Evolutionary conservation across 352 stramenopile species (phyloP), one percentile per base, ranked within the genome.

Genomic region (Phytophthora fragariaefolia): DNA sequence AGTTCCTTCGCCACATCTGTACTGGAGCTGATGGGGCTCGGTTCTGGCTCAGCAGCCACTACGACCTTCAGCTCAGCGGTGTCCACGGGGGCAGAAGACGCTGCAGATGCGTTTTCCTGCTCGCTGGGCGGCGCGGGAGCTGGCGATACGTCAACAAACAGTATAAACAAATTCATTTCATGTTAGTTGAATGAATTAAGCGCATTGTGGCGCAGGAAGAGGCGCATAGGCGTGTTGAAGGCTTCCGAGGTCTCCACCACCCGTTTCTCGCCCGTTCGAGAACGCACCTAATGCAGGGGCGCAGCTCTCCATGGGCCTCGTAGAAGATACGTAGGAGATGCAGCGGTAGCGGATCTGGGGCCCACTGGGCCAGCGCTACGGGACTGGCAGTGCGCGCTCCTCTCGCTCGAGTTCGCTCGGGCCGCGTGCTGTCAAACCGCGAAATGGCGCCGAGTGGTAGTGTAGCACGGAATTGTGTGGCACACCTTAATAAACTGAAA

Each of bases 401-500:
- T 62, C 50, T 59, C 60, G 5, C 38, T n/a, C n/a, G n/a, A n/a
- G n/a, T n/a, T n/a, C n/a, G n/a, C n/a, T n/a, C 54, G 18, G 15
- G 13, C 20, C 30, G 30, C 58, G 38, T 43, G 47, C 52, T 43
- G 30, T 65, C 56, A 62, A 58, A 66, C 52, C 68, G 53, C 57
- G 58, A 76, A 76, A 73, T 76, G 69, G 64, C 58, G 54, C 26
- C 34, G 34, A 58, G 40, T 23, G 12, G 49, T 50, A 30, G 53
- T 69, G 20, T 36, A 59, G 3, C 38, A 64, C 27, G 59, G 43
- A 73, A 56, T 58, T 63, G 20, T 58, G 48, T 66, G 49, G 62
- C 30, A 51, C 38, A 50, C 23, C 30, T 7, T 4, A 58, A 70
- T 74, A 54, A 79, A 83, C 77, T 71, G 68, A 12, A 72, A 74